phyloP scores from a whole-genome alignment of 1,284 basidiomycete genomes.

The Singerocomus rubriflavus region DNA sequence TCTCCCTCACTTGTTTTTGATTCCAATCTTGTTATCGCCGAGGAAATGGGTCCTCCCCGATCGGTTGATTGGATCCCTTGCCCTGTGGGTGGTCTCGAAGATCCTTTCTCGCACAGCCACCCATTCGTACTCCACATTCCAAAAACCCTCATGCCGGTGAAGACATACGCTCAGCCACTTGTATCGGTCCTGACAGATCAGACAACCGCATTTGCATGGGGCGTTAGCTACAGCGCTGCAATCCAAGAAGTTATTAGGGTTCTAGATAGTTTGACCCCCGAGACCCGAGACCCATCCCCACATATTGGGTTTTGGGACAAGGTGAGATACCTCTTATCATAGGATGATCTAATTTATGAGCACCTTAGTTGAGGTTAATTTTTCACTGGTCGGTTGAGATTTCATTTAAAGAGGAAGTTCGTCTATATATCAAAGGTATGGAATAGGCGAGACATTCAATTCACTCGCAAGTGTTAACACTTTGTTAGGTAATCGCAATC shows the following conservation, averaged over 20 bases:
- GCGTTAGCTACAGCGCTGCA: conserved; percentile 83
- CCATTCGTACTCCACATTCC: conserved; percentile 71
- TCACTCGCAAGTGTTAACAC: conserved; percentile 15
- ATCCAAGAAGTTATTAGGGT: conserved; percentile 87
- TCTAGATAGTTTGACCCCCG: conserved; percentile 78
- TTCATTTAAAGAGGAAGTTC: conserved; percentile 73
- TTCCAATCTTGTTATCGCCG: conserved; percentile 83
- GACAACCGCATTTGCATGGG: conserved; percentile 85
- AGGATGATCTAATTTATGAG: conserved; percentile 1
- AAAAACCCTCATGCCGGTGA: conserved; percentile 94
- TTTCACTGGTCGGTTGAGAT: conserved; percentile 83
- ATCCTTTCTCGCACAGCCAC: conserved; percentile 50
- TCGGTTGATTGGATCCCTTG: conserved; percentile 76
- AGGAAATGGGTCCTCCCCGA: conserved; percentile 76
- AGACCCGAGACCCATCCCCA: conserved; percentile 85
- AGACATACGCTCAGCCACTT: conserved; percentile 81
- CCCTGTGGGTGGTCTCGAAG: conserved; percentile 53
- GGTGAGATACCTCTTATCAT: conserved; percentile 34
- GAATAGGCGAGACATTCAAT: conserved; percentile 9
- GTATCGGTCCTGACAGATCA: conserved; percentile 65
- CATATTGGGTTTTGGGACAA: conserved; percentile 94
- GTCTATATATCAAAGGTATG: conserved; percentile 82
- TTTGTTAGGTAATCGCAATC: conserved; percentile 74
- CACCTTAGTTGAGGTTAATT: conserved; percentile 67
- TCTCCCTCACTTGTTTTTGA: conserved; percentile 63